Conservation (phyloP, 2,329 filamentous ascomycete species). For the Diaporthe caulivora region DNA sequence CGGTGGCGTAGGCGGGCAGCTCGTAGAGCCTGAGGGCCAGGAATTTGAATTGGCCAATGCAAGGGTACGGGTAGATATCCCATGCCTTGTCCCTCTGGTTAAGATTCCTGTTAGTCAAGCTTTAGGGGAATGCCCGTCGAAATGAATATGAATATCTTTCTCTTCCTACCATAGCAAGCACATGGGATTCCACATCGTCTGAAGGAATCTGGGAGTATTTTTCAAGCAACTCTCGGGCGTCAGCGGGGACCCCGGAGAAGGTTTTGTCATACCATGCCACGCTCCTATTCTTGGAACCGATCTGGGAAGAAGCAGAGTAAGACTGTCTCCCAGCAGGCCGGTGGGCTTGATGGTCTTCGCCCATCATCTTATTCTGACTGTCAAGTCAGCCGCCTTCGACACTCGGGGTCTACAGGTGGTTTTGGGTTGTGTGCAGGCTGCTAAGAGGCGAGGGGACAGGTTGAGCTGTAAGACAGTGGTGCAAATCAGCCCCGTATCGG, state of each 20-base stretch:
- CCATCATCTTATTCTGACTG: background rate
- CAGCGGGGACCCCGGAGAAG: slow-evolving; percentile 4
- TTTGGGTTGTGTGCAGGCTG: background rate
- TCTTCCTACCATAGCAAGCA: slow-evolving; percentile 36
- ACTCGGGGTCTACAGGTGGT: background rate
- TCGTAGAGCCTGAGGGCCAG: slow-evolving; percentile 51
- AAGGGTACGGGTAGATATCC: slow-evolving; percentile 53
- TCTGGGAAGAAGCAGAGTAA: background rate
- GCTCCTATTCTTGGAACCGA: slow-evolving; percentile 23
- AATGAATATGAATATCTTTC: too few species aligned
- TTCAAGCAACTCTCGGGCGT: slow-evolving; percentile 42
- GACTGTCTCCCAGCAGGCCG: background rate
- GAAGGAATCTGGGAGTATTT: slow-evolving; percentile 43
- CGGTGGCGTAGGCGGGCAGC: slow-evolving; percentile 47
- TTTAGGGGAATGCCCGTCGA: background rate
- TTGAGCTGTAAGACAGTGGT: background rate
- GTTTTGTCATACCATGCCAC: slow-evolving; percentile 32
- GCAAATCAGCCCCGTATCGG: background rate
- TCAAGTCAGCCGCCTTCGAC: background rate
- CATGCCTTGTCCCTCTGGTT: slow-evolving; percentile 52
- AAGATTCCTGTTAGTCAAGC: background rate
- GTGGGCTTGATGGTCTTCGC: background rate
- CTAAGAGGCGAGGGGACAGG: background rate
- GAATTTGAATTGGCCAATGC: slow-evolving; percentile 55
- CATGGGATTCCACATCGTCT: slow-evolving; percentile 42